Percentiles rank a stretch among this genome's conserved stretches.
Evolutionary conservation across 2,329 filamentous ascomycete genomes (phyloP).

Genomic region (Diatrype stigma): DNA sequence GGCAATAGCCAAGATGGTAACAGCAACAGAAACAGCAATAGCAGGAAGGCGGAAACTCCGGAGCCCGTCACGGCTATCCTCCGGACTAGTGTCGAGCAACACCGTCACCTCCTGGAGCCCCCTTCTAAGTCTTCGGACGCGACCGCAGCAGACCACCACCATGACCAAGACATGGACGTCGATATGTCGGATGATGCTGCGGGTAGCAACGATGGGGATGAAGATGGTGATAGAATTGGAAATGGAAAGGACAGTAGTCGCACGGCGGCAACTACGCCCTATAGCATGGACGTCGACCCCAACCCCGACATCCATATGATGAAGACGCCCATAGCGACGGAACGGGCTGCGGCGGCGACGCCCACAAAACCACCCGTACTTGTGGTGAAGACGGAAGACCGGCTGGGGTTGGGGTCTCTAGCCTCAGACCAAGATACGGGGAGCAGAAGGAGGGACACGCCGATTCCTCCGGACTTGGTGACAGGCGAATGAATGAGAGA

Average conservation of each 20-base stretch:
- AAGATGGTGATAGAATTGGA: slow-evolving; percentile 19
- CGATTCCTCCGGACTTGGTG: slow-evolving; percentile 29
- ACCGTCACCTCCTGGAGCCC: slow-evolving; percentile 24
- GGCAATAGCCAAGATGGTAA: no score
- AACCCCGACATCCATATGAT: no score
- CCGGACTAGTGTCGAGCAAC: slow-evolving; percentile 35
- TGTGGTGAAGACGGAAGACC: slow-evolving; percentile 10
- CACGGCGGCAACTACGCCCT: slow-evolving; percentile 24
- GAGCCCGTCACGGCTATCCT: slow-evolving; percentile 19
- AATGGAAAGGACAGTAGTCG: slow-evolving; percentile 34
- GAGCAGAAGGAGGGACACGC: slow-evolving; percentile 27
- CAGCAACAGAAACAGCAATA: no score
- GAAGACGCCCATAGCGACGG: slow-evolving; percentile 34
- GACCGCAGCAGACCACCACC: slow-evolving; percentile 6
- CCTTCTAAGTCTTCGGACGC: slow-evolving; percentile 15
- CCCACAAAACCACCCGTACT: background rate
- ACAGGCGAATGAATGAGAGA: background rate
- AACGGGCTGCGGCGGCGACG: background rate
- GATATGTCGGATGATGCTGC: slow-evolving; percentile 43
- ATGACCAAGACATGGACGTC: slow-evolving; percentile 43
- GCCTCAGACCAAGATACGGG: slow-evolving; percentile 15
- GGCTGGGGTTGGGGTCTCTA: slow-evolving; percentile 25
- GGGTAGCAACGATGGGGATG: slow-evolving; percentile 29
- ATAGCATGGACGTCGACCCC: slow-evolving; percentile 28
- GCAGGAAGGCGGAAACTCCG: slow-evolving; percentile 7